A percentile compares a stretch with the other conserved stretches of the same genome.
phyloP scores from a whole-genome alignment of 2,329 filamentous ascomycete genomes.

The Knufia fluminis region DNA sequence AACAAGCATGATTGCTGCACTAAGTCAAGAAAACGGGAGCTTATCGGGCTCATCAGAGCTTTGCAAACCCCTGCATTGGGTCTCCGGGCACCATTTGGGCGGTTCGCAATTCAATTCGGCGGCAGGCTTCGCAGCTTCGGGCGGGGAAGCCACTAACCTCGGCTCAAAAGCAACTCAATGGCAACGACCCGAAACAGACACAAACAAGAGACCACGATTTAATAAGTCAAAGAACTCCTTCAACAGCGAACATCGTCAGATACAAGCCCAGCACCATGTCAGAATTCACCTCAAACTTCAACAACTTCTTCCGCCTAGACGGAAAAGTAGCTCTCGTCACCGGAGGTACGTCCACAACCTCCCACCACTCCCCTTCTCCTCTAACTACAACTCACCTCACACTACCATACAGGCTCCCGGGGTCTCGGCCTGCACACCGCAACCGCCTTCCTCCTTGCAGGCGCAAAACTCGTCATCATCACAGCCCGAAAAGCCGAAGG shows the following conservation, averaged over 20 bases:
- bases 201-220: too few relatives aligned
- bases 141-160: not conserved
- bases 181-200: not conserved
- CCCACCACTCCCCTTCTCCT: too few relatives aligned
- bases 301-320: slow-evolving; percentile 12
- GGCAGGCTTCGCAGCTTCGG: not conserved
- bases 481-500: slow-evolving; percentile 32
- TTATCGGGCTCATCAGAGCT: too few relatives aligned
- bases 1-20: too few relatives aligned
- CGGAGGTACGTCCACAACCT: slow-evolving; percentile 13
- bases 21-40: too few relatives aligned
- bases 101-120: not conserved
- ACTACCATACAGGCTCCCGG: slow-evolving; percentile 28
- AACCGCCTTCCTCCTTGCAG: slow-evolving; percentile 32
- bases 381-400: not conserved
- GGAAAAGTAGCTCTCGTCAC: slow-evolving; percentile 16
- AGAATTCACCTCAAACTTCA: slow-evolving; percentile 8
- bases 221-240: too few relatives aligned
- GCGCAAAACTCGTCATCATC: slow-evolving; percentile 32
- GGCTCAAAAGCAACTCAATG: not conserved
- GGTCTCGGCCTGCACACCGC: slow-evolving; percentile 32
- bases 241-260: too few relatives aligned
- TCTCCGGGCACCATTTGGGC: not conserved
- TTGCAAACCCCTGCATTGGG: not conserved
- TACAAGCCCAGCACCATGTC: slow-evolving; percentile 8